Evolutionary conservation across 2,329 filamentous ascomycete genomes (phyloP), one percentile per base, ranked within the genome.

Genomic region (Trichoderma aggressivum): DNA sequence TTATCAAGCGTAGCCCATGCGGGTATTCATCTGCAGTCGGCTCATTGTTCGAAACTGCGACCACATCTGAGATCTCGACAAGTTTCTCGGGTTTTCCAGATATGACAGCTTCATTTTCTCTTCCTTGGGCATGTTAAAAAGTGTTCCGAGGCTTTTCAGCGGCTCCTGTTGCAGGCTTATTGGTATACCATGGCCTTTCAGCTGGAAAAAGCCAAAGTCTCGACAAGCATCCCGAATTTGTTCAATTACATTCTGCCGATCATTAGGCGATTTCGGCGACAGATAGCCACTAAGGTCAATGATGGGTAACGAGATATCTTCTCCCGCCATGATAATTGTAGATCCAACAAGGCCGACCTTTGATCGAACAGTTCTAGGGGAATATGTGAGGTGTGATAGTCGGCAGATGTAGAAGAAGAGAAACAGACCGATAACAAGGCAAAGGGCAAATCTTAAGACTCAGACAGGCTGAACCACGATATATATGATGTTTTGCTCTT

Each of bases 151-250:
- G 58, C 65, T 73, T 24, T 73, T 71, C 62, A 75, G 67, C 14
- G 78, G 65, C 21, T 73, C 74, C 24, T 71, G 43, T 43, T 76
- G 76, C 56, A 74, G 55, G 26, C 73, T 72, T 3, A 72, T 21
- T 30, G 76, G 71, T 26, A 80, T 72, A 6, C 79, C 79, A 64
- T 80, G 78, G 7, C 77, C 78, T 39, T 75, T 74, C 2, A 78
- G 74, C 62, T 79, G 76, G 72, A 80, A 80, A 74, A 80, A 80
- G 26, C 79, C 79, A 59, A 75, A 77, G 2, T 60, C 74, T 1
- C 70, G 73, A 71, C 73, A 77, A 2, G 78, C 78, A 39, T 78
- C 71, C 24, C 75, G 72, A 55, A 78, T 72, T 21, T 74, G 70
- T 6, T 55, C 62, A 36, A 72, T 47, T 21, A 72, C 71, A 14